Conservation (phyloP, 2,329 filamentous ascomycete genomes). For the Claviceps maximensis region DNA sequence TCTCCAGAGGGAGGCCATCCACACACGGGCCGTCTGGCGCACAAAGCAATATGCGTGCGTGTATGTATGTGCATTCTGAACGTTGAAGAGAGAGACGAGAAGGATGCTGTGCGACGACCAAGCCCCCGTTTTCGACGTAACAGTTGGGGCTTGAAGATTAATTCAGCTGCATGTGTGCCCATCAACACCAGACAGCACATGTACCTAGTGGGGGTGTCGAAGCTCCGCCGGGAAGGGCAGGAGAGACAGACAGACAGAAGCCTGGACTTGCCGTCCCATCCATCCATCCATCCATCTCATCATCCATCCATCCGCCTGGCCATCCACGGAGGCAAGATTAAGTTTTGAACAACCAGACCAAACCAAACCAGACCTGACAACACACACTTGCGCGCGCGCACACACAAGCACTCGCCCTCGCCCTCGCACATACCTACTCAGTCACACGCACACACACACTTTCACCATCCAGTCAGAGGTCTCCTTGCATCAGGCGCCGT, state of each 20-base stretch:
- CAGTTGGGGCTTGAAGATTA: not conserved
- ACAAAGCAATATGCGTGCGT: too few species aligned
- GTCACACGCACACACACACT: not conserved
- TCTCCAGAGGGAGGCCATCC: too few species aligned
- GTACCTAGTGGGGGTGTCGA: not conserved
- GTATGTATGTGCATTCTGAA: too few species aligned
- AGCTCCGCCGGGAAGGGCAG: not conserved
- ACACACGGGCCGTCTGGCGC: too few species aligned
- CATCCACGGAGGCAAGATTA: not conserved
- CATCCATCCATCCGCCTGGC: not conserved
- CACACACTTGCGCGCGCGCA: not conserved
- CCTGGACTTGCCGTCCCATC: not conserved
- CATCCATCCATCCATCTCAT: not conserved
- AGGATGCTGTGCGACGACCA: not conserved
- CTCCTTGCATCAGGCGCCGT: not conserved
- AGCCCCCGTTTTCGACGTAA: not conserved
- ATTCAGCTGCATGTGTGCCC: not conserved
- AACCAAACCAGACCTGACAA: not conserved
- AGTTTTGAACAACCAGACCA: not conserved
- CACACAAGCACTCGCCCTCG: not conserved
- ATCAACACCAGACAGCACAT: too few species aligned
- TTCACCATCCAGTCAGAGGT: not conserved
- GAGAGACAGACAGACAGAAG: not conserved
- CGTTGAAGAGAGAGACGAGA: too few species aligned
- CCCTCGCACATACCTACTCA: not conserved